Conservation (phyloP, 805 yeast species). For the Yamadazyma phyllophila region DNA sequence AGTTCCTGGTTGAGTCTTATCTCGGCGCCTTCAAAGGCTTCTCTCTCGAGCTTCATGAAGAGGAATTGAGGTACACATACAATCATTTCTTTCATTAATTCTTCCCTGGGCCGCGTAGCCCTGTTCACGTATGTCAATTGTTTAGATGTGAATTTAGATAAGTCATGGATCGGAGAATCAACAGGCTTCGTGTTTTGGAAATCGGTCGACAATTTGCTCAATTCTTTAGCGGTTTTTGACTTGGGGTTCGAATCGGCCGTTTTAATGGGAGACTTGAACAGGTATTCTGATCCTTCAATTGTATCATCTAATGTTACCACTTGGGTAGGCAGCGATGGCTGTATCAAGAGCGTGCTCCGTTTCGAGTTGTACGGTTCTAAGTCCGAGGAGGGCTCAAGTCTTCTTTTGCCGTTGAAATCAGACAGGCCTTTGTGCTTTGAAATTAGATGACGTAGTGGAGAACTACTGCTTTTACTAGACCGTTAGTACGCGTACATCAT, state of each 20-base stretch:
- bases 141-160: conserved; percentile 21
- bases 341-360: background rate
- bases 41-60: conserved; percentile 25
- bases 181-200: background rate
- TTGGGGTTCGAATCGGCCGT: background rate
- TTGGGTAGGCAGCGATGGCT: background rate
- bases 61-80: conserved; percentile 36
- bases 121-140: conserved; percentile 36
- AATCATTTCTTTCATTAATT: conserved; percentile 49
- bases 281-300: conserved; percentile 4
- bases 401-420: too few relatives aligned
- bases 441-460: conserved; percentile 1
- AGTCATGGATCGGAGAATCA: conserved; percentile 4
- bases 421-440: background rate
- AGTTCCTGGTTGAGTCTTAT: background rate
- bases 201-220: background rate
- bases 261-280: conserved; percentile 1
- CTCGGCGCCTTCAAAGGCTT: conserved; percentile 4
- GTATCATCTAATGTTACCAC: conserved; percentile 5
- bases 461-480: background rate
- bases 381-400: background rate
- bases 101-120: conserved; percentile 45
- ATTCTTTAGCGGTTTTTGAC: background rate
- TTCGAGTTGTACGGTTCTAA: background rate
- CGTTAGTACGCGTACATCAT: conserved; percentile 2